These are phyloP conservation scores for Coemansia sp. DNA, from an alignment of 192 early-diverging fungal genomes.

Conservation along the genomic window DNA sequence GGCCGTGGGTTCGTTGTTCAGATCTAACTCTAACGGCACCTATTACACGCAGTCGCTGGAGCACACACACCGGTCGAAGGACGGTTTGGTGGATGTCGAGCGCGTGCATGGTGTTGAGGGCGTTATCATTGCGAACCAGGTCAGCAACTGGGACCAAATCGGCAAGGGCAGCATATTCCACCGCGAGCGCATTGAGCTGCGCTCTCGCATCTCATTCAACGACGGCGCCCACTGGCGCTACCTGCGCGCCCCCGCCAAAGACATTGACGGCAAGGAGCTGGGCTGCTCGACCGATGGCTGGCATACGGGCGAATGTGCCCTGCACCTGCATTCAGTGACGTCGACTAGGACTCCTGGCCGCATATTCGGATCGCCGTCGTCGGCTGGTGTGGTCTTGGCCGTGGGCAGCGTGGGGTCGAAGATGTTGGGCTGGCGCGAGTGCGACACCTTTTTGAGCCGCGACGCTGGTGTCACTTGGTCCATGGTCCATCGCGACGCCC, in stretches of 20 bases:
- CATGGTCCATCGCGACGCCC: slow-evolving; percentile 64
- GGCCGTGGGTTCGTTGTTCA: slow-evolving; percentile 69
- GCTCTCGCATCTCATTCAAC: slow-evolving; percentile 80
- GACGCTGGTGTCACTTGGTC: slow-evolving; percentile 85
- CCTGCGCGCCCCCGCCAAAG: slow-evolving; percentile 64
- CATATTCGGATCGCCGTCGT: slow-evolving; percentile 69
- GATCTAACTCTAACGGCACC: slow-evolving; percentile 88
- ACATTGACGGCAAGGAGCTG: slow-evolving; percentile 58
- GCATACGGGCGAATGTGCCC: slow-evolving; percentile 62
- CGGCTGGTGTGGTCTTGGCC: slow-evolving; percentile 87
- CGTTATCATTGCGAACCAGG: slow-evolving; percentile 82
- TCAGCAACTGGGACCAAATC: slow-evolving; percentile 71
- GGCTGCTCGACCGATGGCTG: slow-evolving; percentile 54
- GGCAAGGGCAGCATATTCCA: slow-evolving; percentile 33
- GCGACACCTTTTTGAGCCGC: slow-evolving; percentile 83
- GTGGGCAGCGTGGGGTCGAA: slow-evolving; percentile 83
- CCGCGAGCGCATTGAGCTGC: slow-evolving; percentile 59
- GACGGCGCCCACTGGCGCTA: slow-evolving; percentile 79
- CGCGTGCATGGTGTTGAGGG: slow-evolving; percentile 79
- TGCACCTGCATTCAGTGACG: slow-evolving; percentile 89
- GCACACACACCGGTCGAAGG: slow-evolving; percentile 73
- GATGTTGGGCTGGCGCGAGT: slow-evolving; percentile 68
- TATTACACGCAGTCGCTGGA: slow-evolving; percentile 79
- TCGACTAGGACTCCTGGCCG: slow-evolving; percentile 63
- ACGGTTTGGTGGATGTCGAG: slow-evolving; percentile 90